Percentiles rank a stretch among this genome's conserved stretches.
Conservation (phyloP, 768 basidiomycete genomes). For the Xanthoconium purpureum region DNA sequence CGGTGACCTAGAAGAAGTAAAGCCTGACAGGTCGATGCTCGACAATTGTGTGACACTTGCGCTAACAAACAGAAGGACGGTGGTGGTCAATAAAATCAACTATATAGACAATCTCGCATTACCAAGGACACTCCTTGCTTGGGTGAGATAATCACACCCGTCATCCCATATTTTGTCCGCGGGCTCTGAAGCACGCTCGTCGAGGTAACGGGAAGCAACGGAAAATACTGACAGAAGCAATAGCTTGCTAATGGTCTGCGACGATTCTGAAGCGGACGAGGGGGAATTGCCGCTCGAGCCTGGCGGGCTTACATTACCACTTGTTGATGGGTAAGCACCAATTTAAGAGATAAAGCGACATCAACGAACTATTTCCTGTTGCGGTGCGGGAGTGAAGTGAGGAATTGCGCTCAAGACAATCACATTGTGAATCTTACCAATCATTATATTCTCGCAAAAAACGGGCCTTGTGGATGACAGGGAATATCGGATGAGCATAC, state of each 20-base stretch:
- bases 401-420: neutral
- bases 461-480: conserved; percentile 69
- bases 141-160: conserved; percentile 59
- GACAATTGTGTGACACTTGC: conserved; percentile 61
- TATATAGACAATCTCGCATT: conserved; percentile 18
- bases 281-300: conserved; percentile 11
- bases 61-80: conserved; percentile 36
- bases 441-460: conserved; percentile 64
- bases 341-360: neutral
- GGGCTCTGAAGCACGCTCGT: conserved; percentile 42
- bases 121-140: conserved; percentile 66
- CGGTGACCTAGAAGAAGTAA: conserved; percentile 76
- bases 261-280: conserved; percentile 39
- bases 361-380: conserved; percentile 29
- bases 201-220: conserved; percentile 71
- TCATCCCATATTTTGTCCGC: conserved; percentile 68
- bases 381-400: neutral
- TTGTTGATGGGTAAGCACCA: conserved; percentile 25
- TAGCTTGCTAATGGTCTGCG: conserved; percentile 64
- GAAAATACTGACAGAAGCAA: conserved; percentile 80
- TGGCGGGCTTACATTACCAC: conserved; percentile 36
- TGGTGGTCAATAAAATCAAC: neutral
- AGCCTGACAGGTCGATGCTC: conserved; percentile 77
- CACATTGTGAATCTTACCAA: conserved; percentile 36
- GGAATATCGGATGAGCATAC: conserved; percentile 81